phyloP scores from a whole-genome alignment of 2,329 filamentous ascomycete species.

The Parascedosporium putredinis region DNA sequence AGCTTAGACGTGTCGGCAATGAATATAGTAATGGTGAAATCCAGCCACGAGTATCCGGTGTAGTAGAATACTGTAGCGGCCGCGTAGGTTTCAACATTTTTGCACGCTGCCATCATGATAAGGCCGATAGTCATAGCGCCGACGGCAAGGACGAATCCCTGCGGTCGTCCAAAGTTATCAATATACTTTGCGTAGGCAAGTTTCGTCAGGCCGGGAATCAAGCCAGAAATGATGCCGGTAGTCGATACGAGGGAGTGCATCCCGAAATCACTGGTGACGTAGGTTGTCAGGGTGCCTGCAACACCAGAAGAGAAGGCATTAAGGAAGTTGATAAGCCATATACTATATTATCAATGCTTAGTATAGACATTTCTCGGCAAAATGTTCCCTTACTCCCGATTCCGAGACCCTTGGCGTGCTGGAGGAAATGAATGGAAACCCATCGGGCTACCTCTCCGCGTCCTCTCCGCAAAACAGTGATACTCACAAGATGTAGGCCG shows the following conservation, averaged over 20 bases:
- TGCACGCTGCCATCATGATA: constrained; percentile 56
- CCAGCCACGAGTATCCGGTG: constrained; percentile 37
- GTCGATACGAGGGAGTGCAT: constrained; percentile 44
- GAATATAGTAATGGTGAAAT: constrained; percentile 42
- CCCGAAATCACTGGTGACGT: constrained; percentile 38
- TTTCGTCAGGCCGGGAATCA: constrained; percentile 51
- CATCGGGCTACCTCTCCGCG: not conserved
- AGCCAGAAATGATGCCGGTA: constrained; percentile 40
- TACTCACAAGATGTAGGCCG: constrained; percentile 23
- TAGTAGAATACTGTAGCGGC: constrained; percentile 58
- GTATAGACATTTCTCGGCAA: too few species aligned
- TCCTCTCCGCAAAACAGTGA: not conserved
- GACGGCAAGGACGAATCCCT: constrained; percentile 47
- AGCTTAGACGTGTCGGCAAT: constrained; percentile 58
- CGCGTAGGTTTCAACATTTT: constrained; percentile 49
- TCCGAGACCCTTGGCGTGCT: too few species aligned
- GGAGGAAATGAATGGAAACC: too few species aligned
- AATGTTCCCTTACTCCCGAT: too few species aligned
- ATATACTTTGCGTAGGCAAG: constrained; percentile 57
- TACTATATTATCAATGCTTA: too few species aligned
- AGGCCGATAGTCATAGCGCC: constrained; percentile 39
- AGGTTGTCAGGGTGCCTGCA: constrained; percentile 30
- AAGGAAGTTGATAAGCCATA: constrained; percentile 39
- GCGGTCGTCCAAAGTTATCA: constrained; percentile 56
- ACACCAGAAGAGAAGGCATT: constrained; percentile 25